Evolutionary conservation across 306 rosid species (phyloP), one percentile per base, ranked within the genome.

Genomic region (Potentilla sterilis): DNA sequence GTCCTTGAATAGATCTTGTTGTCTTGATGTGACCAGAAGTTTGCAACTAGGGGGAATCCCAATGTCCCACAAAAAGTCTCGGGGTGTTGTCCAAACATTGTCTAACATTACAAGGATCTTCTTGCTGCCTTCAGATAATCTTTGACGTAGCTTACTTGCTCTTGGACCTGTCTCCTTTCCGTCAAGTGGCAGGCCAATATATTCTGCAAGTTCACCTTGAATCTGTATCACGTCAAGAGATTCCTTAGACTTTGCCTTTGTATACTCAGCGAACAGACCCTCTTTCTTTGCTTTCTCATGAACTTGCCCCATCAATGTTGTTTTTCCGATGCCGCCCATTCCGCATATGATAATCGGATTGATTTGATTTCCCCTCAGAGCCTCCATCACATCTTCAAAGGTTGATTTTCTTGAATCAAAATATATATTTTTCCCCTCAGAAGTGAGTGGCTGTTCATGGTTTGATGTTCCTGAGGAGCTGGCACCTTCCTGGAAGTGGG

Each of bases 31-130:
- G 0, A 54, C 37, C n/a, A 59, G 15, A 5, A 74, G 16, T 74
- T 74, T 74, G 6, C 77, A 57, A 9, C 22, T 0, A 22, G 1
- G 7, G 14, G 77, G 69, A 41, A 73, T 57, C 6, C 68, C 67
- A 2, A 73, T 3, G 0, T 40, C 19, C 77, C 35, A 2, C 58
- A 69, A 9, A 47, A 42, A 14, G 9, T 14, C 52, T 47, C 19
- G 52, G 2, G 24, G 15, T 28, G 12, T 3, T 24, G 19, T 47
- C 44, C 40, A 69, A 21, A 69, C 61, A 69, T 69, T 28, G 18
- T 61, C 69, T 5, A 74, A 61, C 10, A 74, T 59, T 24, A 74
- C 58, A 28, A 74, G 59, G 35, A 74, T 54, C 10, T 28, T 61
- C 28, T 57, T 28, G 15, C 11, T 22, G 9, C 9, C 4, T 7